Evolutionary conservation across 83 land plant species (phyloP), one percentile per base, ranked within the genome.

Genomic region (Picea engelmannii): DNA sequence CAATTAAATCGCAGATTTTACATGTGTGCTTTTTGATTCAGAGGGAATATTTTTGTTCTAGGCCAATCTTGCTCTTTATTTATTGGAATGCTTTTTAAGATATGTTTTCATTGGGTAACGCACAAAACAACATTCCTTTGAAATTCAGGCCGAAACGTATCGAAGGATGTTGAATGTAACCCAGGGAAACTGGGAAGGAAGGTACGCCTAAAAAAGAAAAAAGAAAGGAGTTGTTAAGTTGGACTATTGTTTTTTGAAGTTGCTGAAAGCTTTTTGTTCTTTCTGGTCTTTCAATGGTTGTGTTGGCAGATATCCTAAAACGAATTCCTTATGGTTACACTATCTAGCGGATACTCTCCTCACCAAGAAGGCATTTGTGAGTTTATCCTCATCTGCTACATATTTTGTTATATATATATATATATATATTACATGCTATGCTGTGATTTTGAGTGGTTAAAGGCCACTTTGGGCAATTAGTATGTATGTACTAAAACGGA

Each of bases 311-410:
- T 93, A 92, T 77, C 95, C 92, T 17, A 91, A 90, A 87, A 95
- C 98, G 17, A 98, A 98, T 80, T 89, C 93, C 78, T 78, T 95
- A 55, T 98, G 99, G 98, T 84, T 98, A 49, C 88, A 89, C 59
- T 98, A 98, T 81, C 69, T 94, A 66, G 95, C 93, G 9, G 99
- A 98, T 44, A 93, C 86, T 17, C 79, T 98, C 61, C 88, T 92
- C 25, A 84, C 84, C 23, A 94, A 94, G 87, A 98, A 98, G 87
- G 73, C 94, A 47, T 98, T 86, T 83, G 99, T 98, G 92, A 96
- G 99, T 90, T 25, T 66, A 69, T 61, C 77, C 25, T 47, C 13
- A 11, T 52, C 2, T 52, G 58, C 13, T 52, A 52, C 13, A 52
- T 52, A 52, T 52, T 62, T 5, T 15, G 0, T 55, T 40, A 66